Percentiles rank a stretch among this genome's conserved stretches.
phyloP scores from a whole-genome alignment of 2,329 filamentous ascomycete genomes.

The Hypoxylon sp. region DNA sequence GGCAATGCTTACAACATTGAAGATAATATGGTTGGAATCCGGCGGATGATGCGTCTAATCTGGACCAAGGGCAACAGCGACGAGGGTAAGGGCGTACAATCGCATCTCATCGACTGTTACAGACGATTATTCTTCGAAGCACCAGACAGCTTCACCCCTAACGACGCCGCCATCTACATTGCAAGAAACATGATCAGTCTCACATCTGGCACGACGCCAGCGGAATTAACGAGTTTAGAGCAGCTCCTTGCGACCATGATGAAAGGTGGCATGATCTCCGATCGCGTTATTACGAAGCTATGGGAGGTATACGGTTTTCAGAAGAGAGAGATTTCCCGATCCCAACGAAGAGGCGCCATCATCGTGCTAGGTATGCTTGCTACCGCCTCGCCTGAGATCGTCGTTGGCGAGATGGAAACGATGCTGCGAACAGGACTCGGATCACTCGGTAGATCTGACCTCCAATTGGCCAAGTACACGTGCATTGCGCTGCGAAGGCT shows the following conservation, averaged over 20 bases:
- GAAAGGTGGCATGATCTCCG: conserved; percentile 89
- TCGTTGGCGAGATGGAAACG: conserved; percentile 93
- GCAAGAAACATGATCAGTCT: conserved; percentile 99
- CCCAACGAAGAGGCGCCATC: conserved; percentile 91
- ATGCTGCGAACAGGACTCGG: conserved; percentile 94
- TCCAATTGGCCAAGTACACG: conserved; percentile 93
- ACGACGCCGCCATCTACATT: conserved; percentile 95
- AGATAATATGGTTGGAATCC: conserved; percentile 91
- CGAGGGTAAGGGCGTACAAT: conserved; percentile 97
- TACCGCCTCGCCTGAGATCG: conserved; percentile 91
- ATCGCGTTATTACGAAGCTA: conserved; percentile 88
- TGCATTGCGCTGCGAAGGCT: conserved; percentile 94
- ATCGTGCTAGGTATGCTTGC: conserved; percentile 98
- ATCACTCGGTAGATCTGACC: conserved; percentile 81
- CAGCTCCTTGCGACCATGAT: conserved; percentile 98
- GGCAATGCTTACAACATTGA: conserved; percentile 97
- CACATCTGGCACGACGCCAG: conserved; percentile 94
- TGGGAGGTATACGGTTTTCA: conserved; percentile 99
- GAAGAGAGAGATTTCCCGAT: conserved; percentile 91
- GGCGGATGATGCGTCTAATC: conserved; percentile 95
- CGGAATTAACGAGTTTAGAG: conserved; percentile 94
- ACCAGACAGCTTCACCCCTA: conserved; percentile 86
- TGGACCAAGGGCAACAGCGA: conserved; percentile 99
- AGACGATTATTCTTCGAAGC: conserved; percentile 96
- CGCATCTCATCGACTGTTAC: conserved; percentile 97